Conservation (phyloP, 1,139 yeast genomes). For the Yamadazyma blattariae region DNA sequence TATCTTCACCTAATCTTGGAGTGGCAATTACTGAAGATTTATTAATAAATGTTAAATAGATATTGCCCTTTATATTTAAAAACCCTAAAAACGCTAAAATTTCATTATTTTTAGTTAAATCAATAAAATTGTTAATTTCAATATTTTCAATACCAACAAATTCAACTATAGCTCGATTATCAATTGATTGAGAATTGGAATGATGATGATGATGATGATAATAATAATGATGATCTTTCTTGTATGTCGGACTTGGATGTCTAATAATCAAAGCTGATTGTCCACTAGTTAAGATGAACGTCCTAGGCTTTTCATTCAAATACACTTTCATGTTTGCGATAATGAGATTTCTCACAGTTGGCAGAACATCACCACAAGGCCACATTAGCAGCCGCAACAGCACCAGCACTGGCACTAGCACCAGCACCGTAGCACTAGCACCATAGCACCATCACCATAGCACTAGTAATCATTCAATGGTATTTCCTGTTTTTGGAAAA, state of each 20-base stretch:
- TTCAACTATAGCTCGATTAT: conserved; percentile 48
- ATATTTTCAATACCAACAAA: conserved; percentile 38
- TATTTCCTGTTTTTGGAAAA: no score
- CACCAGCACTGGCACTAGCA: no score
- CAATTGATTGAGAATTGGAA: not conserved
- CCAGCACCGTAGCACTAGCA: no score
- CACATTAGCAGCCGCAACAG: no score
- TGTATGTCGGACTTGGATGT: conserved; percentile 38
- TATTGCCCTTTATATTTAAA: conserved; percentile 49
- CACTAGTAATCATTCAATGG: no score
- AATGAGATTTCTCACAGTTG: no score
- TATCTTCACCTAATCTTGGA: conserved; percentile 52
- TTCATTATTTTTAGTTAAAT: conserved; percentile 35
- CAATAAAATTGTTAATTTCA: conserved; percentile 37
- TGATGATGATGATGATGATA: conserved; percentile 22
- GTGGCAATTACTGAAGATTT: conserved; percentile 57
- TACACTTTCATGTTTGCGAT: conserved; percentile 44
- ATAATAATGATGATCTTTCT: conserved; percentile 27
- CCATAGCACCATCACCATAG: no score
- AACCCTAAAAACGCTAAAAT: conserved; percentile 63
- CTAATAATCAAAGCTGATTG: conserved; percentile 50
- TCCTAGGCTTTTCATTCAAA: conserved; percentile 51
- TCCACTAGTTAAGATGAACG: conserved; percentile 50
- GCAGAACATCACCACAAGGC: no score
- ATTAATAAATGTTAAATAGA: conserved; percentile 59